Evolutionary conservation across 768 basidiomycete species (phyloP).

Genomic region (Butyriboletus loyo): DNA sequence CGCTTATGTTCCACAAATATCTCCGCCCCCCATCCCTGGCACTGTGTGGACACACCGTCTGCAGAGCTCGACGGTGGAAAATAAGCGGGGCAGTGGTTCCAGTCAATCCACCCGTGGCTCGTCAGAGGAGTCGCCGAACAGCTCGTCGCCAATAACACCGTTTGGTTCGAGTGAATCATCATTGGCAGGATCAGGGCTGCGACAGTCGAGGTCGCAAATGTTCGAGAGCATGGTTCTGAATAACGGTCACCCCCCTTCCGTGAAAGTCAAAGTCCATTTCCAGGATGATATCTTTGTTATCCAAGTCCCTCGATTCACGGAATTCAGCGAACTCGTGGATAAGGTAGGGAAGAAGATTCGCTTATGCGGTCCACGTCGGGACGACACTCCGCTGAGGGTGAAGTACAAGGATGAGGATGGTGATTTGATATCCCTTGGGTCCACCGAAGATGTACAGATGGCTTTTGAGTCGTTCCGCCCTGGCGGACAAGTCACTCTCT

Average conservation of each 20-base stretch:
- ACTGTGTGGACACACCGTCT: conserved; percentile 48
- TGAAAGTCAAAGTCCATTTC: conserved; percentile 94
- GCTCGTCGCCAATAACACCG: conserved; percentile 83
- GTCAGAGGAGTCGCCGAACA: conserved; percentile 82
- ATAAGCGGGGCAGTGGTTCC: conserved; percentile 80
- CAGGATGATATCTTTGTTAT: conserved; percentile 95
- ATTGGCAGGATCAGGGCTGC: conserved; percentile 54
- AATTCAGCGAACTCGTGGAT: conserved; percentile 82
- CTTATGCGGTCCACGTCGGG: conserved; percentile 78
- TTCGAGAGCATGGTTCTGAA: conserved; percentile 42
- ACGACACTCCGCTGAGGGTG: conserved; percentile 78
- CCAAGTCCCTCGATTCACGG: conserved; percentile 75
- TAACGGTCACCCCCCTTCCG: conserved; percentile 41
- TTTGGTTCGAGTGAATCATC: conserved; percentile 90
- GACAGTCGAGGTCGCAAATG: conserved; percentile 52
- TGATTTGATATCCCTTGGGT: conserved; percentile 82
- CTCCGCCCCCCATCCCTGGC: conserved; percentile 53
- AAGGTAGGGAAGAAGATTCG: conserved; percentile 92
- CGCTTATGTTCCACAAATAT: conserved; percentile 55
- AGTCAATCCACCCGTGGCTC: conserved; percentile 76
- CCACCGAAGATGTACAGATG: conserved; percentile 92
- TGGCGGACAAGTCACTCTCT: conserved; percentile 78
- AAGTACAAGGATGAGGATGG: conserved; percentile 93
- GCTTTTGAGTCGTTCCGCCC: conserved; percentile 83
- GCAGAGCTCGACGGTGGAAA: conserved; percentile 38